These are phyloP conservation scores for Mycena sp. DNA, from an alignment of 1,284 basidiomycete species.

Conservation along the genomic window DNA sequence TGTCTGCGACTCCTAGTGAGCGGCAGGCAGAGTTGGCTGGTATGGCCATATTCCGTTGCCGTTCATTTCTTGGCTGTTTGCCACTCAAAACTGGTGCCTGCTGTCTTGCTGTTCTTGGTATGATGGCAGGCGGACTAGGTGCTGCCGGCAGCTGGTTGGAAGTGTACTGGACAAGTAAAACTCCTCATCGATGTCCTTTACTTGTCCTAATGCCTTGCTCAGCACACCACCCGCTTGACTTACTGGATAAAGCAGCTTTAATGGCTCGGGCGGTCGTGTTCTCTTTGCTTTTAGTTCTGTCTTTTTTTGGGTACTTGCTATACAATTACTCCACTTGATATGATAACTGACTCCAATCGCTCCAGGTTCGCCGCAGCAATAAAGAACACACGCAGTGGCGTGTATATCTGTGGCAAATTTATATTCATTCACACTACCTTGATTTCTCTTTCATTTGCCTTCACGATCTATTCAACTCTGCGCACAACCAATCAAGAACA, in stretches of 20 bases:
- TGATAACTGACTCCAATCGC: not conserved
- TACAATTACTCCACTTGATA: not conserved
- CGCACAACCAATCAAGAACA: not conserved
- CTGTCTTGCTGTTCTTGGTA: slow-evolving; percentile 20
- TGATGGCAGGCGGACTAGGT: slow-evolving; percentile 18
- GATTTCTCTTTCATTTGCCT: slow-evolving; percentile 10
- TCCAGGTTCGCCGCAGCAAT: slow-evolving; percentile 20
- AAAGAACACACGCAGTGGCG: slow-evolving; percentile 2
- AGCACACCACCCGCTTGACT: slow-evolving; percentile 15
- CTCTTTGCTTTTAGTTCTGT: slow-evolving; percentile 23
- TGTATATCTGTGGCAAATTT: slow-evolving; percentile 27
- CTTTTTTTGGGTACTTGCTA: slow-evolving; percentile 21
- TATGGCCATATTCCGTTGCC: slow-evolving; percentile 29
- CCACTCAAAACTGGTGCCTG: slow-evolving; percentile 23
- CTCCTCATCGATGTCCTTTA: not conserved
- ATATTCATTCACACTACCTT: slow-evolving; percentile 23
- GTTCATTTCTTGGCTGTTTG: slow-evolving; percentile 25
- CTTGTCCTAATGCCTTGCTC: not conserved
- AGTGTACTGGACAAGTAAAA: slow-evolving; percentile 23
- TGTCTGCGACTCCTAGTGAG: slow-evolving; percentile 5
- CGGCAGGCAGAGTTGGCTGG: not conserved
- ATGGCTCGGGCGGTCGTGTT: slow-evolving; percentile 20
- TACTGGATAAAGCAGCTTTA: slow-evolving; percentile 5
- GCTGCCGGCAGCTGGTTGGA: slow-evolving; percentile 29
- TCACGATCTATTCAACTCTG: slow-evolving; percentile 18